phyloP scores from a whole-genome alignment of 371 early-diverging fungal species.

The Chytridium lagenaria region DNA sequence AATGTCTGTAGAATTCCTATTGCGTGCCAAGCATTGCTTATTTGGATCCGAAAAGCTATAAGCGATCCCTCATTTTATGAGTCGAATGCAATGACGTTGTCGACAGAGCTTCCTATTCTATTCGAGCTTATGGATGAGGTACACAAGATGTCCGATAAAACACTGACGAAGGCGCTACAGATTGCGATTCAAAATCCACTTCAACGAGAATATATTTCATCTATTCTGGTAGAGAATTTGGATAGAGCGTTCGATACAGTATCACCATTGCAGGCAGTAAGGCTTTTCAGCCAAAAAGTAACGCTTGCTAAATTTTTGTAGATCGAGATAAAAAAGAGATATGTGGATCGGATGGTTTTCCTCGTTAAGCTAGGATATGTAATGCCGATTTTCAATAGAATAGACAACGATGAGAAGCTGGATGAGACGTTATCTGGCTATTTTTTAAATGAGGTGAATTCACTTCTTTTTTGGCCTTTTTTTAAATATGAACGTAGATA shows the following conservation, averaged over 20 bases:
- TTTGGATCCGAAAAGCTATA: constrained; percentile 27
- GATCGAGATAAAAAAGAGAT: constrained; percentile 34
- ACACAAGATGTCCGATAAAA: too few species aligned
- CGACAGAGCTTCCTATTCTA: constrained; percentile 17
- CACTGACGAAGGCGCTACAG: constrained; percentile 3
- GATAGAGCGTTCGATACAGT: constrained; percentile 24
- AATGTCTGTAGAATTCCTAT: constrained; percentile 23
- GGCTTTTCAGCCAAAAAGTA: neutral
- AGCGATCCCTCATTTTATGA: constrained; percentile 33
- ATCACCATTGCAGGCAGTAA: constrained; percentile 28
- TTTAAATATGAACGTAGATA: neutral
- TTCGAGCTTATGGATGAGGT: constrained; percentile 35
- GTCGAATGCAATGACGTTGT: constrained; percentile 13
- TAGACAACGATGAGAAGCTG: constrained; percentile 14
- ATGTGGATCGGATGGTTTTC: constrained; percentile 30
- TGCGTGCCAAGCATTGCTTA: constrained; percentile 22
- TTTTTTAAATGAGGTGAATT: constrained; percentile 23
- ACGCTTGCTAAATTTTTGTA: neutral
- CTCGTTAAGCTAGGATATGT: constrained; percentile 33
- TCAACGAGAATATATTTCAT: constrained; percentile 17
- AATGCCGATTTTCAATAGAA: constrained; percentile 10
- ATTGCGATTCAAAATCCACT: constrained; percentile 30
- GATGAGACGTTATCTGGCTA: constrained; percentile 27
- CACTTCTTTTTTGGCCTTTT: neutral
- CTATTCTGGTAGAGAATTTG: constrained; percentile 17